Evolutionary conservation across 306 rosid species (phyloP), one percentile per base, ranked within the genome.

Genomic region (Cicer cuneatum): DNA sequence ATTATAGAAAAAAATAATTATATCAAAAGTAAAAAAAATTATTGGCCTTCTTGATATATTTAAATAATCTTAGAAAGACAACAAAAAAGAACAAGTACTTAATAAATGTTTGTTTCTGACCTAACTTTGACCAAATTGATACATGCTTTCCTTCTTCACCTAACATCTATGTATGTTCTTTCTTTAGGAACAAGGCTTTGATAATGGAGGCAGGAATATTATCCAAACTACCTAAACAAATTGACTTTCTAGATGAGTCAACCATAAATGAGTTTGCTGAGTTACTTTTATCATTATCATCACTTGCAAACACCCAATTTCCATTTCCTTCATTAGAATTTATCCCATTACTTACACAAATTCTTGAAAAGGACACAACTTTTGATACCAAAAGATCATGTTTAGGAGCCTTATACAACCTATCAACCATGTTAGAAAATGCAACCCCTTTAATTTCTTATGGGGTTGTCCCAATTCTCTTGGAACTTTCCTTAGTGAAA

Each of bases 181-280:
- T 65, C 74, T 74, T 81, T 88, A 93, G 98, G 90, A 90, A 88
- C 89, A 93, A 91, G 80, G 89, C 96, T 64, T 80, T 90, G 73
- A 88, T 88, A 81, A 87, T 91, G 85, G 97, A 86, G 82, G 93
- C 93, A 77, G 96, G 93, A 83, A 81, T 93, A 74, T 76, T 93
- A 39, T 84, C 86, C 77, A 86, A 85, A 64, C 80, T 93, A 59
- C 93, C 96, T 19, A 88, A 79, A 57, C 83, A 74, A 71, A 57
- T 87, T 59, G 89, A 80, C 67, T 73, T 39, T 75, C 42, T 83
- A 46, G 93, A 94, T 78, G 93, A 87, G 56, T 53, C 86, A 70
- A 85, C 92, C 69, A 90, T 54, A 38, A 78, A 60, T 75, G 89
- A 78, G 71, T 82, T 83, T 63, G 81, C 90, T 24, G 92, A 89